Percentiles rank a stretch among this genome's conserved stretches.
phyloP scores from a whole-genome alignment of 805 yeast genomes.

The Candida dajiaensis region DNA sequence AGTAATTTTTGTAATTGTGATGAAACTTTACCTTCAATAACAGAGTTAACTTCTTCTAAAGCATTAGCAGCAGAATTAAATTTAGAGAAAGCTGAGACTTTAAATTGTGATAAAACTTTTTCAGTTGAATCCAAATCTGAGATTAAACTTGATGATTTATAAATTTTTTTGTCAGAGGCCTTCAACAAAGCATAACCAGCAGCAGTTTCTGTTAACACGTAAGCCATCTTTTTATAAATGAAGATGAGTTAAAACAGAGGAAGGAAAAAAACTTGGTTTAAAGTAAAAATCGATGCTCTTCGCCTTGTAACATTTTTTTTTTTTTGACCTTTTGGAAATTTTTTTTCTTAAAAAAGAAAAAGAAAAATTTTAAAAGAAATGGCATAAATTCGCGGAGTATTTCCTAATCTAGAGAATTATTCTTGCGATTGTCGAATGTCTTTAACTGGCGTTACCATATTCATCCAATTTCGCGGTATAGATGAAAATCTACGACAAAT shows the following conservation, averaged over 20 bases:
- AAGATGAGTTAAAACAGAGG: not conserved
- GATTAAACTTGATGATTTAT: conserved; percentile 71
- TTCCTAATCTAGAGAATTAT: no score
- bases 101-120: conserved; percentile 83
- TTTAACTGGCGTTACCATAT: no score
- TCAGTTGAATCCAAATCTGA: conserved; percentile 78
- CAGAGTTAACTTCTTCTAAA: conserved; percentile 87
- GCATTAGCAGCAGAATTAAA: conserved; percentile 94
- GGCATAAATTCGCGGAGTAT: not conserved
- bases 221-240: conserved; percentile 57
- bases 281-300: not conserved
- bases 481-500: no score
- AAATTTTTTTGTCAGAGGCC: conserved; percentile 95
- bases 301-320: conserved; percentile 1
- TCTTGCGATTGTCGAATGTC: no score
- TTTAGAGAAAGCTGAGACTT: conserved; percentile 92
- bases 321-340: no score
- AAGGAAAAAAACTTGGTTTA: not conserved
- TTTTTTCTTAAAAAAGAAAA: conserved; percentile 1
- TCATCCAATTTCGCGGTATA: no score
- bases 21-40: conserved; percentile 91
- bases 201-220: conserved; percentile 93
- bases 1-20: conserved; percentile 73
- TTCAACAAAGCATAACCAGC: conserved; percentile 98
- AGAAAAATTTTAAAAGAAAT: conserved; percentile 7